Percentiles rank a stretch among this genome's conserved stretches.
Conservation (phyloP, 1,139 yeast genomes). For the Diutina rugosa region DNA sequence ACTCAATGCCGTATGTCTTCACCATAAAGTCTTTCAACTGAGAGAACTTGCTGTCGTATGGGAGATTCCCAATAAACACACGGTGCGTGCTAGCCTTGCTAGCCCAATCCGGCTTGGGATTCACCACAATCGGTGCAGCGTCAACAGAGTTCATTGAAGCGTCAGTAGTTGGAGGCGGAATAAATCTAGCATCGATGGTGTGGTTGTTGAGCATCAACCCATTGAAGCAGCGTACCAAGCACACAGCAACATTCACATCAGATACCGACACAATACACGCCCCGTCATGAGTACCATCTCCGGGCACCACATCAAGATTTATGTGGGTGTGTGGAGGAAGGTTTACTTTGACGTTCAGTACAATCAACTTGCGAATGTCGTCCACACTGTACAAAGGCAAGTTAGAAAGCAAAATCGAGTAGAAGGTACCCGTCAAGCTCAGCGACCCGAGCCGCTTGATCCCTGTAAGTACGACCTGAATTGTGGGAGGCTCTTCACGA, state of each 20-base stretch:
- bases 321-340: no score
- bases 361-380: background rate
- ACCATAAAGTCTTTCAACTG: background rate
- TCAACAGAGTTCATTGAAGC: background rate
- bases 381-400: background rate
- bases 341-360: background rate
- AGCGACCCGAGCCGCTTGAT: background rate
- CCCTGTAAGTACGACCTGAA: background rate
- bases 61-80: background rate
- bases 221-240: background rate
- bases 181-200: background rate
- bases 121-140: background rate
- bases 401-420: background rate
- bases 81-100: background rate
- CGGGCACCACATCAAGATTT: background rate
- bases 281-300: background rate
- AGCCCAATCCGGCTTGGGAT: background rate
- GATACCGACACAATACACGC: background rate
- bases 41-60: background rate
- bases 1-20: background rate
- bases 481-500: background rate
- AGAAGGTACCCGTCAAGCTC: background rate
- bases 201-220: background rate
- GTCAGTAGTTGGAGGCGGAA: background rate
- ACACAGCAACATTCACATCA: background rate